These are phyloP conservation scores for Terfezia boudieri DNA, from an alignment of 495 filamentous ascomycete species.

Conservation along the genomic window DNA sequence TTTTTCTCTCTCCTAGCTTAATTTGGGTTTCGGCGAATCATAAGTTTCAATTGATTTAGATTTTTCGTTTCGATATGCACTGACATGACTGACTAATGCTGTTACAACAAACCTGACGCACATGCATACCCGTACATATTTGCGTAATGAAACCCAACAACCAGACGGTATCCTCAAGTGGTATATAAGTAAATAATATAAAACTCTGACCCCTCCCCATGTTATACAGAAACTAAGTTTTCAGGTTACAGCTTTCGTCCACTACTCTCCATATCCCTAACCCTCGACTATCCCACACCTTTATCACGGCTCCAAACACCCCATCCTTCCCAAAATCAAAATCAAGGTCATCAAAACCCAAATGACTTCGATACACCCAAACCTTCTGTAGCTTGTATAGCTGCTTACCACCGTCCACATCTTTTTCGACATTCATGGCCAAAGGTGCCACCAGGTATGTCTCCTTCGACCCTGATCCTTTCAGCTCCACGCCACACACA, in stretches of 20 bases:
- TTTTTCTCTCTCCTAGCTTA: too few species aligned
- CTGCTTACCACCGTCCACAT: conserved; percentile 21
- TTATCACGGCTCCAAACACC: conserved; percentile 42
- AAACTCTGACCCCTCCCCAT: too few species aligned
- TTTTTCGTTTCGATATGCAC: too few species aligned
- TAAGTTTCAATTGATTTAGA: too few species aligned
- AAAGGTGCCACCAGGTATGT: conserved; percentile 46
- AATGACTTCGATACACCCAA: conserved; percentile 50
- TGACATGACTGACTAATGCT: too few species aligned
- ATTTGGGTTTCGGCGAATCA: too few species aligned
- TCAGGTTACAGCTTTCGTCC: not conserved
- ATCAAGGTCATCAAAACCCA: conserved; percentile 87
- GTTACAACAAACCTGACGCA: too few species aligned
- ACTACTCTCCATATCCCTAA: conserved; percentile 54
- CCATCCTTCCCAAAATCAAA: conserved; percentile 79
- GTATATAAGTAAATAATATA: too few species aligned
- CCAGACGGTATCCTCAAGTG: too few species aligned
- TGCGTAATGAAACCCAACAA: too few species aligned
- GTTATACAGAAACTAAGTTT: too few species aligned
- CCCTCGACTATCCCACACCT: conserved; percentile 63
- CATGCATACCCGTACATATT: too few species aligned
- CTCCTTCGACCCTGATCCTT: conserved; percentile 11
- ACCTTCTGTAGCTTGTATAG: conserved; percentile 37
- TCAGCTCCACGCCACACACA: conserved; percentile 32
- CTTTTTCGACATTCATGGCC: conserved; percentile 20